phyloP scores from a whole-genome alignment of 2,329 filamentous ascomycete species.

The Paecilomyces variotii region DNA sequence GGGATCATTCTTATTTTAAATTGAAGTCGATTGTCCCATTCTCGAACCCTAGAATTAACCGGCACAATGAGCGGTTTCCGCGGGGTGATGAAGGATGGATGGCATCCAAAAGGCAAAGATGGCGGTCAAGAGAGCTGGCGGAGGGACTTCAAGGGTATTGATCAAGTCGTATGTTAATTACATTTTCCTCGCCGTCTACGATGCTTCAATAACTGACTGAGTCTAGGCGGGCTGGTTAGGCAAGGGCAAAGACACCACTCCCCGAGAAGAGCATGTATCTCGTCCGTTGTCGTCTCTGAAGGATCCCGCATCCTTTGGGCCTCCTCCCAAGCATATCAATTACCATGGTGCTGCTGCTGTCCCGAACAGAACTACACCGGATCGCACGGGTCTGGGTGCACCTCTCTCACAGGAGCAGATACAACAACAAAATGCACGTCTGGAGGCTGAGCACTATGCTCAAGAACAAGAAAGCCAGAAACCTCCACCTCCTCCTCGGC shows the following conservation, averaged over 20 bases:
- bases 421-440: conserved; percentile 19
- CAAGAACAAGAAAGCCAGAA: conserved; percentile 25
- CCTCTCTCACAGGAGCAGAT: conserved; percentile 34
- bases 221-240: conserved; percentile 51
- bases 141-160: conserved; percentile 49
- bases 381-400: conserved; percentile 36
- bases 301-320: conserved; percentile 70
- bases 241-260: conserved; percentile 35
- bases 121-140: conserved; percentile 48
- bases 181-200: not conserved
- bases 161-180: conserved; percentile 44
- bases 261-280: conserved; percentile 45
- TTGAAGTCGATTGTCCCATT: conserved; percentile 1
- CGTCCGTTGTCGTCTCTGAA: conserved; percentile 62
- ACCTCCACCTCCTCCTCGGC: conserved; percentile 48
- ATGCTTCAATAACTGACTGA: conserved; percentile 11
- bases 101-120: conserved; percentile 47
- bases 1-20: not conserved
- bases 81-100: conserved; percentile 43
- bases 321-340: conserved; percentile 63
- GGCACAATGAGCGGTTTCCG: conserved; percentile 40
- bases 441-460: conserved; percentile 16
- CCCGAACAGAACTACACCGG: conserved; percentile 38
- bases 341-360: conserved; percentile 40
- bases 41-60: not conserved